Base-by-base conservation (phyloP, 1,284 basidiomycete species). In the Clitocybe nebularis region DNA sequence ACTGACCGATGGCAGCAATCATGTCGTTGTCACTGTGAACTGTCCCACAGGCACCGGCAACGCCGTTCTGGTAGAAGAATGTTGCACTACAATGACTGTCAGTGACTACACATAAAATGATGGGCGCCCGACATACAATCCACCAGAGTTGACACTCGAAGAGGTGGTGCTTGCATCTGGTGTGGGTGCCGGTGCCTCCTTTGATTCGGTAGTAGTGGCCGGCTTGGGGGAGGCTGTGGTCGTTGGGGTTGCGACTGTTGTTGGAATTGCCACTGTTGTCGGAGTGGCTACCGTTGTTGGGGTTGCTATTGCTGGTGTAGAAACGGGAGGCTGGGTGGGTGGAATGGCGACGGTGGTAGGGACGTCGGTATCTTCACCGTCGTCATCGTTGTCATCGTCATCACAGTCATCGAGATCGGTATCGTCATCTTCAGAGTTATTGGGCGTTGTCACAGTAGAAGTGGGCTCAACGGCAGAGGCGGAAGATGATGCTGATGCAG, bases 21-120 rank as follows among this genome's bases (percentile, higher is more conserved):
- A 72, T 54, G 56, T 76, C 85, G 16, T n/a, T 53, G 66, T 94
- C 91, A 1, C 56, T 47, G 72, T 91, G 74, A 21, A 73, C 66
- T 22, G 55, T 62, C 36, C 91, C 90, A 61, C 90, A 93, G 5
- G 88, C 86, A 46, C 89, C 89, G 3, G 80, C 67, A 38, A 64
- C 62, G 30, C 82, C 83, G 37, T 74, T 65, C 69, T 92, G 89
- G 60, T 68, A 75, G 72, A 74, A 89, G 67, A 63, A 90, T 17
- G 88, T 90, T 19, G 78, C 87, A 51, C 78, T 81, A 44, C 39
- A 30, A 21, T 32, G 25, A 44, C 13, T 19, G 39, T 21, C 52
- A 16, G 55, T 39, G 20, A 45, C 35, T 23, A 2, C 3, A 21
- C 28, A 35, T 14, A 14, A 46, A 41, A 13, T 9, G 21, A 39